A percentile compares a stretch with the other conserved stretches of the same genome.
Evolutionary conservation across 352 stramenopile species (phyloP).

Genomic region (Hyaloperonospora brassicae): DNA sequence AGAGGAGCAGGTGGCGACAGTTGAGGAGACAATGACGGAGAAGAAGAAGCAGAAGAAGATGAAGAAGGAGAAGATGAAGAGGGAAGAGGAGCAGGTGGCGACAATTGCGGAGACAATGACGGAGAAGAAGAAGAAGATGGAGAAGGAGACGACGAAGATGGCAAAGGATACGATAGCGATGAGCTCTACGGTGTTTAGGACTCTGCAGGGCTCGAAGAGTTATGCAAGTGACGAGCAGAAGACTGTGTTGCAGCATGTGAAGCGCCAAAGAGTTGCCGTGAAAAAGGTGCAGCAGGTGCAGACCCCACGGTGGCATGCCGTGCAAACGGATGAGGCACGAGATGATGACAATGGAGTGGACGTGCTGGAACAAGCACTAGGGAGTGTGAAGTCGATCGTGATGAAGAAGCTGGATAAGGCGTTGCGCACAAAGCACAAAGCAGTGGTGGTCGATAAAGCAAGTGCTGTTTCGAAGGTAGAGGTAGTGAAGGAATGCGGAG

Average conservation of each 20-base stretch:
- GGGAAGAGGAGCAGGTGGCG: background rate
- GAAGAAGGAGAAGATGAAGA: conserved; percentile 4
- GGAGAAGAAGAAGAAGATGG: conserved; percentile 5
- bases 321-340: conserved; percentile 4
- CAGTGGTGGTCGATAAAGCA: background rate
- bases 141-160: conserved; percentile 8
- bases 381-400: conserved; percentile 29
- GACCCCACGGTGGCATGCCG: conserved; percentile 5
- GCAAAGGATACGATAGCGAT: too few relatives aligned
- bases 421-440: conserved; percentile 17
- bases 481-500: background rate
- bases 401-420: conserved; percentile 5
- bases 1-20: background rate
- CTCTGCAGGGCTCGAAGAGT: too few relatives aligned
- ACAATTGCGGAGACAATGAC: too few relatives aligned
- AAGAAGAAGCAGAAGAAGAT: background rate
- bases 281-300: conserved; percentile 14
- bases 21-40: conserved; percentile 9
- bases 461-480: conserved; percentile 6
- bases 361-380: conserved; percentile 30
- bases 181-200: background rate
- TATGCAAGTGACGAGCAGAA: too few relatives aligned
- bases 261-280: background rate
- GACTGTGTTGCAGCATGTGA: too few relatives aligned
- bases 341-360: conserved; percentile 17